Evolutionary conservation across 768 basidiomycete species (phyloP).

Genomic region (Rhodosporidiobolus sp.): DNA sequence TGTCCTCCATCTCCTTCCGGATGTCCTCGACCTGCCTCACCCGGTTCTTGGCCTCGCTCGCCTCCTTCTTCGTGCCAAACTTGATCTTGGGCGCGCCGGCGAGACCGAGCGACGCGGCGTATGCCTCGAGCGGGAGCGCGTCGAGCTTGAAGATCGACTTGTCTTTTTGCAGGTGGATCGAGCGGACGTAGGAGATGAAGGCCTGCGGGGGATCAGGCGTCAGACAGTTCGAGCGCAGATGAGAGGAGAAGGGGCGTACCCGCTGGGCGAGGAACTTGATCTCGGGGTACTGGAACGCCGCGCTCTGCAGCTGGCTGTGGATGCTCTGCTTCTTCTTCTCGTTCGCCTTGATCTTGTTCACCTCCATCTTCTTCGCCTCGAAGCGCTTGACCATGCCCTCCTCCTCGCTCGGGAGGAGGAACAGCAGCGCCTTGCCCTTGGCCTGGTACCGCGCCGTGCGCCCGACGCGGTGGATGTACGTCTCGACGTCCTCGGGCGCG

Average conservation of each 20-base stretch:
- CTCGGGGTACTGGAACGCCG: constrained; percentile 91
- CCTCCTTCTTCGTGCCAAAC: constrained; percentile 64
- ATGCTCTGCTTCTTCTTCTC: constrained; percentile 75
- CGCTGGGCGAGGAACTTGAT: constrained; percentile 94
- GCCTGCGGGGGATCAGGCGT: constrained; percentile 57
- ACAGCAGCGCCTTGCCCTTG: constrained; percentile 75
- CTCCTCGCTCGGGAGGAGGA: constrained; percentile 86
- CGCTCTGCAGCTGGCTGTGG: constrained; percentile 81
- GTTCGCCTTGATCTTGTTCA: constrained; percentile 75
- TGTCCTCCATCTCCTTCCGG: constrained; percentile 40
- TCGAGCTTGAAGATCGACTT: constrained; percentile 85
- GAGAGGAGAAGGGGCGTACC: constrained; percentile 54
- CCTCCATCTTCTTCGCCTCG: constrained; percentile 66
- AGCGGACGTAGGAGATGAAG: constrained; percentile 92
- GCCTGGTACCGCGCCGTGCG: constrained; percentile 91
- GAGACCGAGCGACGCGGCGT: constrained; percentile 83
- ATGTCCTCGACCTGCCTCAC: constrained; percentile 51
- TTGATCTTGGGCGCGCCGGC: constrained; percentile 96
- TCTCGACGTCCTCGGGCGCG: constrained; percentile 94
- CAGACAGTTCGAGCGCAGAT: neutral
- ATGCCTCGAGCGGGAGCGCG: constrained; percentile 75
- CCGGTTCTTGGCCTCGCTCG: constrained; percentile 74
- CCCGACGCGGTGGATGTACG: constrained; percentile 95
- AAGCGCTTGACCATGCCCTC: constrained; percentile 77
- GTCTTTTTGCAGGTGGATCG: constrained; percentile 87